Base-by-base conservation (phyloP, 495 filamentous ascomycete genomes). In the Annulohypoxylon moriforme region DNA sequence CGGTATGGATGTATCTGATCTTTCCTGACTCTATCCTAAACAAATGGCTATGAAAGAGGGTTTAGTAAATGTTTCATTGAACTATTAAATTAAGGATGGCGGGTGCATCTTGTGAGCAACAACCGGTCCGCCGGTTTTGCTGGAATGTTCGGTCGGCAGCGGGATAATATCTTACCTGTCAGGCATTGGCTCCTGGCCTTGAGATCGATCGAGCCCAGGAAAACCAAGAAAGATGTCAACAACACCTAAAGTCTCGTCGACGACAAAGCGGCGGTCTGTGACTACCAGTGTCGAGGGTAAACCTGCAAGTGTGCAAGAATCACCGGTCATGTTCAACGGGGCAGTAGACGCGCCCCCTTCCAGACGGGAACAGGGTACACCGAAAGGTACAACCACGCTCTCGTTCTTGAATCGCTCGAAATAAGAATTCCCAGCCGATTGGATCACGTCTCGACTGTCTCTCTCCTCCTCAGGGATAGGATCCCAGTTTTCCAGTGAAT, bases 291-390 rank as follows among this genome's bases (percentile, higher is more conserved):
- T 78, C 13, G 76, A 78, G 2, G 78, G 78, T 25, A 81, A 74
- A 2, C 68, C 79, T 14, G 75, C 72, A 40, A 80, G 77, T 6
- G 65, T 72, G 65, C 77, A 78, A 29, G 73, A 77, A 33, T 79
- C 72, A 6, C 65, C 75, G 0, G 67, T 69, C 56, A 75, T 69
- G 33, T 75, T 74, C 11, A 76, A 55, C 0, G 68, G 60, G 25
- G 79, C 77, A 0, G 78, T 80, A 53, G 79, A 81, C 0, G 61
- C 58, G 11, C 81, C 79, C n/a, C 80, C 80, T 59, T 82, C 81
- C 4, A 82, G 71, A 2, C 81, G 71, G 3, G 75, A 72, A 38
- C 80, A 82, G 0, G 79, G 78, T 34, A 68, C 18, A 0, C 76
- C 78, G 44, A 77, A 81, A 16, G 81, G 81, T 0, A 81, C 73